These are phyloP conservation scores for Arabis hirsuta DNA, from an alignment of 345 rosid species.

Conservation along the genomic window DNA sequence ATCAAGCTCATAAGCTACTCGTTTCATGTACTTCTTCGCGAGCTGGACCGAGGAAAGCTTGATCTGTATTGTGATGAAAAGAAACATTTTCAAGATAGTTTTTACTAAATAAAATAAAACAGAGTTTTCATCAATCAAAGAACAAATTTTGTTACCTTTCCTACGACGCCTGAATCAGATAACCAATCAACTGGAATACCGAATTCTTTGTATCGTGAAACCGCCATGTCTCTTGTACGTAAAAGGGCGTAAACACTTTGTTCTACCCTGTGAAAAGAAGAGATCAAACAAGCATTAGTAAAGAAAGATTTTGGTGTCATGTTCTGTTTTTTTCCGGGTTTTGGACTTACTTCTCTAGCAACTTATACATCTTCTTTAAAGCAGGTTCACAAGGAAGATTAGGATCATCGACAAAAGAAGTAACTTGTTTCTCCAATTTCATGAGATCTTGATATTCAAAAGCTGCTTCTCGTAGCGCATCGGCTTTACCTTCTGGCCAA, in stretches of 20 bases:
- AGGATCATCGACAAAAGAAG: slow-evolving; percentile 86
- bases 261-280: slow-evolving; percentile 63
- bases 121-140: background rate
- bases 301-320: slow-evolving; percentile 12
- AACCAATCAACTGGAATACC: slow-evolving; percentile 92
- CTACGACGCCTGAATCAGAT: slow-evolving; percentile 83
- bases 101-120: background rate
- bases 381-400: slow-evolving; percentile 84
- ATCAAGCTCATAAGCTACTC: slow-evolving; percentile 87
- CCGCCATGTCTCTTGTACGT: slow-evolving; percentile 96
- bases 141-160: slow-evolving; percentile 64
- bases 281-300: background rate
- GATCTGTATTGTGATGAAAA: slow-evolving; percentile 56
- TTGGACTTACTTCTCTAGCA: slow-evolving; percentile 85
- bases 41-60: slow-evolving; percentile 93
- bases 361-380: slow-evolving; percentile 87
- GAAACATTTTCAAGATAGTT: slow-evolving; percentile 16
- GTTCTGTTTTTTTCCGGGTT: background rate
- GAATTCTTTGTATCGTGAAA: slow-evolving; percentile 81
- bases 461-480: slow-evolving; percentile 93
- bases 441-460: slow-evolving; percentile 95
- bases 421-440: slow-evolving; percentile 81
- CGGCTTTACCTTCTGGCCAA: slow-evolving; percentile 99
- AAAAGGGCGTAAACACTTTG: slow-evolving; percentile 87
- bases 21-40: slow-evolving; percentile 96